Evolutionary conservation across 768 basidiomycete genomes (phyloP).

Genomic region (Aureoboletus auriporus): DNA sequence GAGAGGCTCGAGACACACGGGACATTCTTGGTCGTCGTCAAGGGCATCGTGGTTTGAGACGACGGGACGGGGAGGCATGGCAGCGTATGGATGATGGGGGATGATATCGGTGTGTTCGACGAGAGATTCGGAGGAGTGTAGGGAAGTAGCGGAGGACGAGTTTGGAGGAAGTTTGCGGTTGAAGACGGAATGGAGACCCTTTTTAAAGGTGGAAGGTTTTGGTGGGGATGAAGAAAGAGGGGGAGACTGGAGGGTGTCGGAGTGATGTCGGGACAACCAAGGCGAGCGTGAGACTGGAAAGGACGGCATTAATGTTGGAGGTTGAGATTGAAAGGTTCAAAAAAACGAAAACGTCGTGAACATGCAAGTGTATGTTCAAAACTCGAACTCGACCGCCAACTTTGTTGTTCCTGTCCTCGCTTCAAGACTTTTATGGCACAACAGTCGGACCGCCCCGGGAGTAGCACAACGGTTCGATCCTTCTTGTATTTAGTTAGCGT

Average conservation of each 20-base stretch:
- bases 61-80: conserved; percentile 65
- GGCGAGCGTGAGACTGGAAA: conserved; percentile 20
- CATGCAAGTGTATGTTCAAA: too few species aligned
- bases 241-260: conserved; percentile 35
- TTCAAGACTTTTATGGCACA: neutral
- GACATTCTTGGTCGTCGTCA: conserved; percentile 88
- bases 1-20: conserved; percentile 94
- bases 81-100: conserved; percentile 49
- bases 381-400: too few species aligned
- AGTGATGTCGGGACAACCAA: conserved; percentile 39
- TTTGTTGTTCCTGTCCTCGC: neutral
- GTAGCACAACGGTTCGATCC: neutral
- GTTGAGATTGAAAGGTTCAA: too few species aligned
- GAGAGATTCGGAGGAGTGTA: conserved; percentile 41
- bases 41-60: conserved; percentile 58
- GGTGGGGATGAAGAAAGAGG: conserved; percentile 28
- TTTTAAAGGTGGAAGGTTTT: conserved; percentile 23
- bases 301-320: conserved; percentile 31
- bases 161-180: conserved; percentile 37
- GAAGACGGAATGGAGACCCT: conserved; percentile 52
- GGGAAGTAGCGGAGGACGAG: conserved; percentile 47
- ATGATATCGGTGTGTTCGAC: conserved; percentile 35
- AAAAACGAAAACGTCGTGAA: too few species aligned
- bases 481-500: neutral
- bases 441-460: too few species aligned